A percentile compares a stretch with the other conserved stretches of the same genome.
These are phyloP conservation scores for Kwoniella pini DNA, from an alignment of 768 basidiomycete genomes.

Conservation along the genomic window DNA sequence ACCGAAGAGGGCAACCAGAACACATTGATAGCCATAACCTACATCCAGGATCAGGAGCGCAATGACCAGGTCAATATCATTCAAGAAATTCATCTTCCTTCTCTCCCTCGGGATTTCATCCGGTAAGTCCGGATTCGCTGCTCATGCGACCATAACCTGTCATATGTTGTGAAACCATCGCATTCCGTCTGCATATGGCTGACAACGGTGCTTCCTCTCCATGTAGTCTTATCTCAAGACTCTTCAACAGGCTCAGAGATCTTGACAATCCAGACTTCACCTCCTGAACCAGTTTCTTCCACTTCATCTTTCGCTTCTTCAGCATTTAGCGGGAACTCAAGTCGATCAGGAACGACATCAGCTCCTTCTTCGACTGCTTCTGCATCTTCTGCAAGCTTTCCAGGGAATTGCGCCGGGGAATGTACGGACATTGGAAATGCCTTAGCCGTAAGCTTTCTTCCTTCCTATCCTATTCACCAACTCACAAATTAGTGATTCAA, in stretches of 20 bases:
- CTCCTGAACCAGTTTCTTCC: constrained; percentile 8
- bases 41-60: too few species aligned
- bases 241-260: constrained; percentile 6
- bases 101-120: not conserved
- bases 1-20: too few species aligned
- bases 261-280: constrained; percentile 23
- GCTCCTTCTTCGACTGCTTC: constrained; percentile 4
- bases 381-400: not conserved
- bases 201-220: not conserved
- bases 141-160: too few species aligned
- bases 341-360: constrained; percentile 1
- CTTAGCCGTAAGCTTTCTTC: constrained; percentile 16
- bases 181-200: too few species aligned
- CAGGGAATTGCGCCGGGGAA: constrained; percentile 2
- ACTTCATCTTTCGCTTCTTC: not conserved
- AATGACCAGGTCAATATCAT: not conserved
- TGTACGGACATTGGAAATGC: constrained; percentile 11
- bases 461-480: not conserved
- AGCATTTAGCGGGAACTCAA: not conserved
- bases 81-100: not conserved
- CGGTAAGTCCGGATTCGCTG: not conserved
- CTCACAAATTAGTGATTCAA: not conserved
- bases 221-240: constrained; percentile 12
- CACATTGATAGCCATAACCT: too few species aligned
- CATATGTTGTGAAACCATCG: too few species aligned